Percentiles rank a stretch among this genome's conserved stretches.
Conservation (phyloP, 2,329 filamentous ascomycete genomes). For the Penicillium sp. region DNA sequence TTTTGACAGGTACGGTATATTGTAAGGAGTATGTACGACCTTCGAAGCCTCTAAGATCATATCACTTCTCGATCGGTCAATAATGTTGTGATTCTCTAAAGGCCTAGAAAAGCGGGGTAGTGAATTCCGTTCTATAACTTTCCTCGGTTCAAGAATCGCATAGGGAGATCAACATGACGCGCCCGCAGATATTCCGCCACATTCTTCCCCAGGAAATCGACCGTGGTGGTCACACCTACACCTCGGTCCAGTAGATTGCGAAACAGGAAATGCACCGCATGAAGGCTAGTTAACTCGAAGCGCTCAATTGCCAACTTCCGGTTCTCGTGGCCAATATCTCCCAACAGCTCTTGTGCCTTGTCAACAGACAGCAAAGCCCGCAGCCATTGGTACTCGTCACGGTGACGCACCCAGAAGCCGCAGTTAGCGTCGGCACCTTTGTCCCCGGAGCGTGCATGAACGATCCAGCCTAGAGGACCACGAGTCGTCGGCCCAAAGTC, state of each 20-base stretch:
- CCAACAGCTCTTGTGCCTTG: slow-evolving; percentile 19
- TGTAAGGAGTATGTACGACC: too few species aligned
- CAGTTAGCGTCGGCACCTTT: slow-evolving; percentile 48
- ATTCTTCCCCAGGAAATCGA: slow-evolving; percentile 43
- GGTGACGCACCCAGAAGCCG: slow-evolving; percentile 45
- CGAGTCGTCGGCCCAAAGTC: slow-evolving; percentile 28
- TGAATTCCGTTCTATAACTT: slow-evolving; percentile 18
- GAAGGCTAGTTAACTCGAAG: slow-evolving; percentile 47
- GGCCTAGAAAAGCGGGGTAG: background rate
- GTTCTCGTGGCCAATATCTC: slow-evolving; percentile 9
- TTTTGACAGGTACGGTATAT: too few species aligned
- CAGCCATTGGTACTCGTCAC: slow-evolving; percentile 47
- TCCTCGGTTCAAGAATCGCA: slow-evolving; percentile 32
- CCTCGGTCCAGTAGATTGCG: slow-evolving; percentile 40
- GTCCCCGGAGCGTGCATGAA: slow-evolving; percentile 42
- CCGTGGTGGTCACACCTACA: slow-evolving; percentile 34
- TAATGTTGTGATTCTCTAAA: background rate
- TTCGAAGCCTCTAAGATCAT: too few species aligned
- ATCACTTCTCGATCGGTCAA: too few species aligned
- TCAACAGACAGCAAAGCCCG: slow-evolving; percentile 24
- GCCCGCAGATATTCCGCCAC: slow-evolving; percentile 39
- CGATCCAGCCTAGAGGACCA: slow-evolving; percentile 35
- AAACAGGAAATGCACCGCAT: slow-evolving; percentile 41
- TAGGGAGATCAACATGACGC: slow-evolving; percentile 37
- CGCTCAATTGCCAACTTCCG: slow-evolving; percentile 38